These are phyloP conservation scores for Mucor saturninus DNA, from an alignment of 371 early-diverging fungal species.

Conservation along the genomic window DNA sequence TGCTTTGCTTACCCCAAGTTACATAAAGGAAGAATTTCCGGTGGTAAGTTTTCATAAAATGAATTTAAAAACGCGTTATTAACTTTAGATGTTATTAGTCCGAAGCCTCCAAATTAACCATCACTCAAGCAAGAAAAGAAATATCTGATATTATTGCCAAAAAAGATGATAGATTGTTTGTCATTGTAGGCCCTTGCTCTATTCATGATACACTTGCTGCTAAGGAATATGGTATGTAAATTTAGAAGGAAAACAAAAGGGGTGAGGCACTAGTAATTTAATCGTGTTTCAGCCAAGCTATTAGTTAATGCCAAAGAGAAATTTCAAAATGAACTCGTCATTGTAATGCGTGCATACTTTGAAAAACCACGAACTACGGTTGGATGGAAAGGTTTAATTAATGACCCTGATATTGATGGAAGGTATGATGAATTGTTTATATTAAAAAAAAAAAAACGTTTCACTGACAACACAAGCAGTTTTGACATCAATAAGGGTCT, in stretches of 20 bases:
- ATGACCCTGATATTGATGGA: constrained; percentile 86
- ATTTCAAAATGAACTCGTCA: constrained; percentile 67
- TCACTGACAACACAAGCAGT: constrained; percentile 28
- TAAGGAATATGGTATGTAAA: constrained; percentile 68
- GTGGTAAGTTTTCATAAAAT: constrained; percentile 38
- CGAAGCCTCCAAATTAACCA: constrained; percentile 33
- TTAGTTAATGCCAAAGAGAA: constrained; percentile 66
- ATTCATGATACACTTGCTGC: constrained; percentile 91
- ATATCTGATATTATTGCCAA: constrained; percentile 72
- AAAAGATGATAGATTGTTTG: constrained; percentile 81
- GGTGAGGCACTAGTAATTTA: background rate
- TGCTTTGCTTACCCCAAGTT: constrained; percentile 44
- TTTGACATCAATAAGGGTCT: constrained; percentile 93
- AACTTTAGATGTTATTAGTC: constrained; percentile 24
- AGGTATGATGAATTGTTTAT: constrained; percentile 43
- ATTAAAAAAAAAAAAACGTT: background rate
- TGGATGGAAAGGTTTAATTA: constrained; percentile 95
- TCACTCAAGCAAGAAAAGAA: constrained; percentile 59
- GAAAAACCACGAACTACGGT: constrained; percentile 95
- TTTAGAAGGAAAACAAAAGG: background rate
- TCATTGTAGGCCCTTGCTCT: constrained; percentile 95
- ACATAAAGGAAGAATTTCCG: constrained; percentile 58
- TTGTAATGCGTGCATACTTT: constrained; percentile 94
- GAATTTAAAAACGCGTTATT: background rate
- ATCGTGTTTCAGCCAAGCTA: constrained; percentile 44